Conservation (phyloP, 2,329 filamentous ascomycete genomes). For the Madurella mycetomatis region DNA sequence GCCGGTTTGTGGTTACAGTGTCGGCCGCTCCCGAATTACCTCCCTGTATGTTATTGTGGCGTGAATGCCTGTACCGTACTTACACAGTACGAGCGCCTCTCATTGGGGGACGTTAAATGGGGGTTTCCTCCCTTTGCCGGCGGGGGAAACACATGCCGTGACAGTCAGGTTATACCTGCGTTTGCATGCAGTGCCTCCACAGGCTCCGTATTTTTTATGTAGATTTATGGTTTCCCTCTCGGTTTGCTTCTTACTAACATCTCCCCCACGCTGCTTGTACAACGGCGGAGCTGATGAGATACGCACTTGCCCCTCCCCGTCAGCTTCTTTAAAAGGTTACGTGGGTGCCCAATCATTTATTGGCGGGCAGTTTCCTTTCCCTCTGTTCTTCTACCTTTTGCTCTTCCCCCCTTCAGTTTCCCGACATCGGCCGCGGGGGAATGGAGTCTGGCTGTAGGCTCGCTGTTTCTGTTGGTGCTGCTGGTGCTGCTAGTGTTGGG, state of each 20-base stretch:
- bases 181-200: background rate
- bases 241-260: background rate
- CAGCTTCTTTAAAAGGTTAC: background rate
- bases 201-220: background rate
- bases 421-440: background rate
- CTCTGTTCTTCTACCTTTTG: background rate
- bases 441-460: background rate
- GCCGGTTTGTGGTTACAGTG: too few species aligned
- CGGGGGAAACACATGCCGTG: too few species aligned
- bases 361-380: background rate
- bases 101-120: too few species aligned
- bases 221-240: background rate
- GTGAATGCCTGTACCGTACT: too few species aligned
- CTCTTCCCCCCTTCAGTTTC: background rate
- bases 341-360: background rate
- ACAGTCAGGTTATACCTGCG: too few species aligned
- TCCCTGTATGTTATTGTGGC: too few species aligned
- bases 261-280: background rate
- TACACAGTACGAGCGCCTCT: too few species aligned
- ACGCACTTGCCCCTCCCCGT: background rate
- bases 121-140: too few species aligned
- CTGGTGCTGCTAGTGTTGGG: background rate
- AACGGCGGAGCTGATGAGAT: background rate
- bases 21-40: too few species aligned
- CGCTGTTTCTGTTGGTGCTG: background rate